phyloP scores from a whole-genome alignment of 2,329 filamentous ascomycete species.

The Monilinia laxa region DNA sequence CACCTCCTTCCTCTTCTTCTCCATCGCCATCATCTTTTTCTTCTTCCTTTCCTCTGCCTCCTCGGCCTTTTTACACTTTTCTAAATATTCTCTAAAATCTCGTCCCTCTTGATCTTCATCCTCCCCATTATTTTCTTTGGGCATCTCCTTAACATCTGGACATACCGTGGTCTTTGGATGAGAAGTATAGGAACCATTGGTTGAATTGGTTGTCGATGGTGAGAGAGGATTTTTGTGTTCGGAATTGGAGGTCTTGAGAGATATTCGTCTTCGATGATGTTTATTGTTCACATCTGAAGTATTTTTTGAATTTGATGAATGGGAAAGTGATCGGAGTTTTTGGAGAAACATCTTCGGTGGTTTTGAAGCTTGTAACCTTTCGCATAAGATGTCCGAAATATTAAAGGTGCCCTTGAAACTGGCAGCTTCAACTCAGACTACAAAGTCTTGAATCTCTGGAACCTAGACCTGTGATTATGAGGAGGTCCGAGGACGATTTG shows the following conservation, averaged over 20 bases:
- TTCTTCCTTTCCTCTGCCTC: constrained; percentile 28
- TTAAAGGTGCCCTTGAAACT: neutral
- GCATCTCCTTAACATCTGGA: neutral
- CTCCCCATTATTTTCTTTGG: neutral
- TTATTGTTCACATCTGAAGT: neutral
- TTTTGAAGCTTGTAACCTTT: neutral
- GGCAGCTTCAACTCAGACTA: neutral
- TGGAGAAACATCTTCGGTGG: constrained; percentile 6
- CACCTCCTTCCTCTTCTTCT: constrained; percentile 46
- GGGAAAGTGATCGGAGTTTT: constrained; percentile 20
- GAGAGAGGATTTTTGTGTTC: constrained; percentile 20
- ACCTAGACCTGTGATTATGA: neutral
- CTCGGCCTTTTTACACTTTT: constrained; percentile 19
- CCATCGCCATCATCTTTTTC: constrained; percentile 40
- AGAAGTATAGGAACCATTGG: neutral
- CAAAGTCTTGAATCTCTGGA: neutral
- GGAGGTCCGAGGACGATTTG: constrained; percentile 1
- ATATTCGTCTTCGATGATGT: neutral
- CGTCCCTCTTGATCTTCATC: constrained; percentile 8
- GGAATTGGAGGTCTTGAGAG: neutral
- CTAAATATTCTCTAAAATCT: constrained; percentile 20
- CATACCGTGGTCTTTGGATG: neutral
- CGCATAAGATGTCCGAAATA: neutral
- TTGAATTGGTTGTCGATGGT: constrained; percentile 17
- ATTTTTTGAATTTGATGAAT: constrained; percentile 1